phyloP scores from a whole-genome alignment of 805 yeast genomes.

The Monosporozyma aquatica region DNA sequence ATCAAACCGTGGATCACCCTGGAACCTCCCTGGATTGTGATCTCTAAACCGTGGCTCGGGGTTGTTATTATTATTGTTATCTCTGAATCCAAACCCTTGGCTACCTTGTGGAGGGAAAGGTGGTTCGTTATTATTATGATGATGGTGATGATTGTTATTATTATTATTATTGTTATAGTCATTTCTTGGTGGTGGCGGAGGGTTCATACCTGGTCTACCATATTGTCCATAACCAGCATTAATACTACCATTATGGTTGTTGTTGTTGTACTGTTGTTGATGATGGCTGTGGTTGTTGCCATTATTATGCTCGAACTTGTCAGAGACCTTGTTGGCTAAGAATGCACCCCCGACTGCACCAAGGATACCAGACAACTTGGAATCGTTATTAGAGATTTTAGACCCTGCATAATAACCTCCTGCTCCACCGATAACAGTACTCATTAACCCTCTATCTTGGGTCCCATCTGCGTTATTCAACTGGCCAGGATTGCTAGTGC shows the following conservation, averaged over 20 bases:
- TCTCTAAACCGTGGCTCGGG: neutral
- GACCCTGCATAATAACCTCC: slow-evolving; percentile 48
- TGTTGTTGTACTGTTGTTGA: neutral
- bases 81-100: neutral
- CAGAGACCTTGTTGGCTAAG: slow-evolving; percentile 42
- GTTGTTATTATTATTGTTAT: neutral
- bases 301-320: slow-evolving; percentile 29
- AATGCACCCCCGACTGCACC: slow-evolving; percentile 52
- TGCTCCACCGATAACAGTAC: slow-evolving; percentile 38
- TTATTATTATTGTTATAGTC: neutral
- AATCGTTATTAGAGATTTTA: slow-evolving; percentile 25
- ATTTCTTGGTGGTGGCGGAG: slow-evolving; percentile 5
- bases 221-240: too few relatives aligned
- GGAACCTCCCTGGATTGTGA: neutral
- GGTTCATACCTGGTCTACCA: neutral
- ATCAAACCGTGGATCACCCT: slow-evolving; percentile 10
- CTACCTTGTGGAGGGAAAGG: neutral
- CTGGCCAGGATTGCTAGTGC: slow-evolving; percentile 15
- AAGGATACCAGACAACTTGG: slow-evolving; percentile 36
- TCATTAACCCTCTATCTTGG: slow-evolving; percentile 7
- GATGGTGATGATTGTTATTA: neutral
- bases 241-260: too few relatives aligned
- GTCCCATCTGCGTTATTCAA: neutral
- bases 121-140: neutral
- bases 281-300: slow-evolving; percentile 5